Evolutionary conservation across 2,329 filamentous ascomycete species (phyloP).

Genomic region (Claviceps purpurea): DNA sequence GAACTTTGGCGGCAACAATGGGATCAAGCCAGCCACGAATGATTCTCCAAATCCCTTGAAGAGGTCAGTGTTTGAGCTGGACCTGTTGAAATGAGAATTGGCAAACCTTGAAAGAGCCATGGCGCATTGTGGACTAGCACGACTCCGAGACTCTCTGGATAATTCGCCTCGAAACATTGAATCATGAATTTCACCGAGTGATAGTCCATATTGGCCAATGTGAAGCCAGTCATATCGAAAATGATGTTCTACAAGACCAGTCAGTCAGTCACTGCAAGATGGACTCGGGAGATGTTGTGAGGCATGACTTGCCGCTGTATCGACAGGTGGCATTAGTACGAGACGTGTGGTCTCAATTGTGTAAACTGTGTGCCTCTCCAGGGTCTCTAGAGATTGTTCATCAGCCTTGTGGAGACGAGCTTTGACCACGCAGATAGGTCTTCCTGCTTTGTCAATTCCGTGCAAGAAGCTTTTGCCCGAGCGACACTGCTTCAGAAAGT

Average conservation of each 20-base stretch:
- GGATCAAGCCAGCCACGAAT: constrained; percentile 95
- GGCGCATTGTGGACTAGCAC: constrained; percentile 92
- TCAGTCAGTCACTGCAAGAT: not conserved
- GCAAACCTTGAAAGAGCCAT: constrained; percentile 82
- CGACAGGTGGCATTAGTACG: constrained; percentile 63
- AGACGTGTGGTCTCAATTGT: constrained; percentile 89
- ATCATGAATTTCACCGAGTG: constrained; percentile 98
- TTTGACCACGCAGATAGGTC: constrained; percentile 77
- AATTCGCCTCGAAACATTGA: constrained; percentile 97
- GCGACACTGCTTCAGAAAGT: constrained; percentile 72
- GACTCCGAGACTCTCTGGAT: constrained; percentile 79
- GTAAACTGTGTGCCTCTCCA: constrained; percentile 87
- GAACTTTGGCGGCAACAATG: constrained; percentile 84
- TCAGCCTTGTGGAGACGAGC: constrained; percentile 70
- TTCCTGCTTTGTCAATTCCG: constrained; percentile 67
- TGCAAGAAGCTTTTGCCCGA: constrained; percentile 92
- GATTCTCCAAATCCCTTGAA: constrained; percentile 78
- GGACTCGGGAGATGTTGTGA: not conserved
- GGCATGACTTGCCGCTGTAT: constrained; percentile 68
- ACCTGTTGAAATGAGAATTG: constrained; percentile 2
- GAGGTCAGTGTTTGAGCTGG: constrained; percentile 4
- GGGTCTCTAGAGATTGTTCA: constrained; percentile 66
- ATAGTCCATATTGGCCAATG: constrained; percentile 96
- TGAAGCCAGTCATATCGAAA: constrained; percentile 93
- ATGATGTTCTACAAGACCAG: constrained; percentile 54